phyloP scores from a whole-genome alignment of 2,329 filamentous ascomycete species.

The Neopestalotiopsis sp. region DNA sequence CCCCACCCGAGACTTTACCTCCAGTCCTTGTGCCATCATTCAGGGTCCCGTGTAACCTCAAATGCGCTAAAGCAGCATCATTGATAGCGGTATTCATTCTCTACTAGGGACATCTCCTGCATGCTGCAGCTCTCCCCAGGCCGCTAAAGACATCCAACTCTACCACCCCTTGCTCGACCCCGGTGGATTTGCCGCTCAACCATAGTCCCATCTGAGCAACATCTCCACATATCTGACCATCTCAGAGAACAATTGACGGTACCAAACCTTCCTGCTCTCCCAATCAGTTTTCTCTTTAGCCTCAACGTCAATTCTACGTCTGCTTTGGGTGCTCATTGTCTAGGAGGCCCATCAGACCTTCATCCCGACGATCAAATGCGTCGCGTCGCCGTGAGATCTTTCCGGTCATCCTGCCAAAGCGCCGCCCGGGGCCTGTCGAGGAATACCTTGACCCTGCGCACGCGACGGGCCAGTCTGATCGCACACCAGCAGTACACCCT shows the following conservation, averaged over 20 bases:
- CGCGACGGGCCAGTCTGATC: constrained; percentile 27
- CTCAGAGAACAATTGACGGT: not conserved
- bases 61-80: not conserved
- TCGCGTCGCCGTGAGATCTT: constrained; percentile 71
- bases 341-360: constrained; percentile 17
- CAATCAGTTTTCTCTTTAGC: not conserved
- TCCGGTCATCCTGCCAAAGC: constrained; percentile 72
- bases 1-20: not conserved
- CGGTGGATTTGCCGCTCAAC: no score
- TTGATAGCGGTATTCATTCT: not conserved
- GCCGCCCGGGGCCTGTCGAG: constrained; percentile 65
- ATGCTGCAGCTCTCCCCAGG: no score
- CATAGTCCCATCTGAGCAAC: not conserved
- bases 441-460: constrained; percentile 41
- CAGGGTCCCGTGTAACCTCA: not conserved
- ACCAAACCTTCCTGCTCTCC: not conserved
- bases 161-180: no score
- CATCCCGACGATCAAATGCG: constrained; percentile 63
- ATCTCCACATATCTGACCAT: not conserved
- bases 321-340: constrained; percentile 8
- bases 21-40: not conserved
- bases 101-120: not conserved
- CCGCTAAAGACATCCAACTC: no score
- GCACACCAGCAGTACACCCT: constrained; percentile 47
- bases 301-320: not conserved